These are phyloP conservation scores for Fusarium abutilonis DNA, from an alignment of 2,329 filamentous ascomycete genomes.

Conservation along the genomic window DNA sequence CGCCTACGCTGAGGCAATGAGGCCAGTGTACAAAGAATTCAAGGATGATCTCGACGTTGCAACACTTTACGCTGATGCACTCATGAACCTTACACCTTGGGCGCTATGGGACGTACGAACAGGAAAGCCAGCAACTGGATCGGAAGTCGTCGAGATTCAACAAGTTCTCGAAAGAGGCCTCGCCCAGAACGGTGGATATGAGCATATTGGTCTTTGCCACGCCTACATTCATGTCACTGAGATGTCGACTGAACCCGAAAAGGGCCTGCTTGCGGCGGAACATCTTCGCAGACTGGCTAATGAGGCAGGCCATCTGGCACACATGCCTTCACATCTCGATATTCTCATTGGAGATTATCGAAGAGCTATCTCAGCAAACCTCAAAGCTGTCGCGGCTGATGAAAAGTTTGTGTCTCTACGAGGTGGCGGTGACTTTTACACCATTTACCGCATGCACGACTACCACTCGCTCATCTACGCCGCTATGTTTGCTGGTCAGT, in stretches of 20 bases:
- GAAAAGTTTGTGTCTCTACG: constrained; percentile 67
- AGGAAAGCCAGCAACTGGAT: constrained; percentile 46
- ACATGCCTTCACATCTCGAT: constrained; percentile 81
- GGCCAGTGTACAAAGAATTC: constrained; percentile 46
- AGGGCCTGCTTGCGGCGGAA: constrained; percentile 68
- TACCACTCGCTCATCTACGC: constrained; percentile 79
- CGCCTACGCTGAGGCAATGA: constrained; percentile 48
- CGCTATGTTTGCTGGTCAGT: constrained; percentile 78
- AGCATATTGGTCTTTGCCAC: constrained; percentile 77
- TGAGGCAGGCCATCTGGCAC: constrained; percentile 73
- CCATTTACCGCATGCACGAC: constrained; percentile 76
- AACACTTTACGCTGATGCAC: constrained; percentile 49
- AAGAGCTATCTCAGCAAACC: constrained; percentile 67
- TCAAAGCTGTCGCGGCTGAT: constrained; percentile 71
- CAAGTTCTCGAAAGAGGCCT: constrained; percentile 59
- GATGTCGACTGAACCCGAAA: constrained; percentile 72
- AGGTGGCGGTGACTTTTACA: constrained; percentile 75
- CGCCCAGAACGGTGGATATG: constrained; percentile 49
- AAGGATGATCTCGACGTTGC: constrained; percentile 50
- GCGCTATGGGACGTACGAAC: constrained; percentile 53
- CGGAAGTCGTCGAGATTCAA: constrained; percentile 49
- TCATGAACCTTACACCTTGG: constrained; percentile 58
- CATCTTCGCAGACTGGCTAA: constrained; percentile 70
- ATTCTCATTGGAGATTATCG: constrained; percentile 76
- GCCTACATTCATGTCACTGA: constrained; percentile 83